Conservation (phyloP, 2,329 filamentous ascomycete species). For the Colletotrichum tofieldiae region DNA sequence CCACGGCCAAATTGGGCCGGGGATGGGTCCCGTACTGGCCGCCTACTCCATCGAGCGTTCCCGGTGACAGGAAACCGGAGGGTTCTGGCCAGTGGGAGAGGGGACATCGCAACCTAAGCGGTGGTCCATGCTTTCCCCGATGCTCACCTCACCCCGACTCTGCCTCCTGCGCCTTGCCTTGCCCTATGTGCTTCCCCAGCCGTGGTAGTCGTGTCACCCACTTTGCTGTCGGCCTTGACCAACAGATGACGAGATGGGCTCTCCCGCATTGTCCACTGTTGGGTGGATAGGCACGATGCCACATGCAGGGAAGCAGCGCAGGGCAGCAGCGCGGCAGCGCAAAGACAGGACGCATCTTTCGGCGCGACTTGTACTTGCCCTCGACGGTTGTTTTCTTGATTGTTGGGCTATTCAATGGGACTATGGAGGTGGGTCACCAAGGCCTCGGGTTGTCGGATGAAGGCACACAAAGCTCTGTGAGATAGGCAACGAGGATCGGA, state of each 20-base stretch:
- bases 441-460: neutral
- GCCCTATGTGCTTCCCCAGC: slow-evolving; percentile 5
- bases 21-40: neutral
- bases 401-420: neutral
- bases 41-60: slow-evolving; percentile 10
- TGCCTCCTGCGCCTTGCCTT: slow-evolving; percentile 3
- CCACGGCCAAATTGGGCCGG: too few relatives aligned
- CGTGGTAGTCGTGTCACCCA: slow-evolving; percentile 12
- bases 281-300: slow-evolving; percentile 17
- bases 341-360: slow-evolving; percentile 1
- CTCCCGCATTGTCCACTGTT: slow-evolving; percentile 28
- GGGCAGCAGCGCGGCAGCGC: neutral
- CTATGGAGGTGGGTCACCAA: neutral
- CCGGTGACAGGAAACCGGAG: slow-evolving; percentile 35
- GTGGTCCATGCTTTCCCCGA: slow-evolving; percentile 36
- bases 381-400: neutral
- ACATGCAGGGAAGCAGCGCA: slow-evolving; percentile 24
- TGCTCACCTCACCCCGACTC: slow-evolving; percentile 2
- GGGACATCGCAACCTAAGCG: slow-evolving; percentile 30
- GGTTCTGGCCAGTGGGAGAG: slow-evolving; percentile 31
- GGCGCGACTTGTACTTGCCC: neutral
- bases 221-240: slow-evolving; percentile 18
- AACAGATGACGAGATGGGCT: slow-evolving; percentile 36
- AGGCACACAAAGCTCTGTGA: neutral
- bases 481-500: neutral